These are phyloP conservation scores for Zasmidium citrigriseum DNA, from an alignment of 2,329 filamentous ascomycete species.

Conservation along the genomic window DNA sequence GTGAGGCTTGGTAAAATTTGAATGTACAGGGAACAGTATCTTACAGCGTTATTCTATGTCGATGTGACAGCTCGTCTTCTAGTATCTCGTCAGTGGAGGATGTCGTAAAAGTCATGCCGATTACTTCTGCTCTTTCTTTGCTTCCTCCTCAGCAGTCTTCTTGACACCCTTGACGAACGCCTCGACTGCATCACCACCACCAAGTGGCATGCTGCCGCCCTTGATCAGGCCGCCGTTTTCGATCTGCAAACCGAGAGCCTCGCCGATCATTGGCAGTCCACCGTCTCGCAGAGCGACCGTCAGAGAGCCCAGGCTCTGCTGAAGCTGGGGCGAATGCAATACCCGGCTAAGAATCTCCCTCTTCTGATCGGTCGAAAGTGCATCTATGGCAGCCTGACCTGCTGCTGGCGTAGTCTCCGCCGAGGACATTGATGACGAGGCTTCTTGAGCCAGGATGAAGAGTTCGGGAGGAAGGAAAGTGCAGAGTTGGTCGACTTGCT, in stretches of 20 bases:
- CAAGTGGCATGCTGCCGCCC: slow-evolving; percentile 78
- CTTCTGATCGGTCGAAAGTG: slow-evolving; percentile 75
- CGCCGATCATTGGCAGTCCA: slow-evolving; percentile 83
- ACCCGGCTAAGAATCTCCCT: slow-evolving; percentile 78
- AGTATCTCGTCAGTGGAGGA: too few species aligned
- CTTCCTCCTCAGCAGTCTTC: slow-evolving; percentile 68
- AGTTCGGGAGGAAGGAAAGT: slow-evolving; percentile 76
- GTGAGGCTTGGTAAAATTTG: too few species aligned
- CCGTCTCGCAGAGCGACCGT: slow-evolving; percentile 88
- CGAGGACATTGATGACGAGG: slow-evolving; percentile 56
- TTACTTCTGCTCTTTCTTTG: slow-evolving; percentile 23
- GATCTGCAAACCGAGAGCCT: slow-evolving; percentile 78
- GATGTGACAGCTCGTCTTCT: neutral
- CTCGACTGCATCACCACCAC: slow-evolving; percentile 84
- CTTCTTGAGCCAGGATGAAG: slow-evolving; percentile 72
- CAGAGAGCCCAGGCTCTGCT: slow-evolving; percentile 80
- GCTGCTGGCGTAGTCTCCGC: slow-evolving; percentile 62
- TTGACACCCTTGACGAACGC: slow-evolving; percentile 89
- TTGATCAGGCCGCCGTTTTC: slow-evolving; percentile 81
- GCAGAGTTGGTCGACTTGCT: slow-evolving; percentile 73
- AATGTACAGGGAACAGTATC: neutral
- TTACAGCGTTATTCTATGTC: neutral
- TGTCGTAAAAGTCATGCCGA: too few species aligned
- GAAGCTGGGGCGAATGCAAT: slow-evolving; percentile 84
- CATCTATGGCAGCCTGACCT: slow-evolving; percentile 71